Evolutionary conservation across 106 monocot species (phyloP).

Genomic region (Gastrodia elata): DNA sequence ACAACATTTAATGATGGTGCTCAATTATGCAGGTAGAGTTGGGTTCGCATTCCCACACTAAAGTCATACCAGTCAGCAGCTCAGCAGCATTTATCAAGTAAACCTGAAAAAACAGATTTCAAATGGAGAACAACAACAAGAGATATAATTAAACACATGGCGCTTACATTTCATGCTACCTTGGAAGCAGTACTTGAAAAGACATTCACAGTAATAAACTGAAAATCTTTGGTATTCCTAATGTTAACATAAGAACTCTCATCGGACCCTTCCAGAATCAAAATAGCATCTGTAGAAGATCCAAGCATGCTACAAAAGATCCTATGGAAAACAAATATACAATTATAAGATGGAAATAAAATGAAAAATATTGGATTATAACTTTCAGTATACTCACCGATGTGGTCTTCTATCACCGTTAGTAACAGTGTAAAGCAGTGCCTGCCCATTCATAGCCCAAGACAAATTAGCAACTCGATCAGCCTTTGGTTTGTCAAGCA

Average conservation of each 20-base stretch:
- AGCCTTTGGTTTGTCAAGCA: constrained; percentile 49
- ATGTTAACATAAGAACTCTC: constrained; percentile 81
- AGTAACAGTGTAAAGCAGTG: constrained; percentile 72
- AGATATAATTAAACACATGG: background rate
- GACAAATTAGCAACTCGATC: constrained; percentile 69
- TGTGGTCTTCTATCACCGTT: constrained; percentile 66
- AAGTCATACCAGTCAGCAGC: constrained; percentile 56
- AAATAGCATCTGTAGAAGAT: constrained; percentile 57
- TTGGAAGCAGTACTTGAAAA: constrained; percentile 82
- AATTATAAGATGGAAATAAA: constrained; percentile 10
- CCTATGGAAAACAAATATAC: constrained; percentile 38
- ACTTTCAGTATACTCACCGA: constrained; percentile 31
- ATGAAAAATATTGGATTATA: background rate
- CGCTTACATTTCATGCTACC: constrained; percentile 35
- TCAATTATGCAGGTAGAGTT: constrained; percentile 73
- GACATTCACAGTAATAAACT: constrained; percentile 72
- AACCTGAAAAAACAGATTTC: constrained; percentile 50
- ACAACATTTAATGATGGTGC: constrained; percentile 71
- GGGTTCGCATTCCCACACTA: constrained; percentile 78
- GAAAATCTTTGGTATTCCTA: constrained; percentile 97
- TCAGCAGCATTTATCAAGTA: constrained; percentile 88
- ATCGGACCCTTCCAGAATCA: constrained; percentile 81
- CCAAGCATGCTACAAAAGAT: constrained; percentile 91
- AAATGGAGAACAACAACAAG: constrained; percentile 12
- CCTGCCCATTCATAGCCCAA: constrained; percentile 87